A percentile compares a stretch with the other conserved stretches of the same genome.
Conservation (phyloP, 1,284 basidiomycete species). For the Puccinia novopanici region DNA sequence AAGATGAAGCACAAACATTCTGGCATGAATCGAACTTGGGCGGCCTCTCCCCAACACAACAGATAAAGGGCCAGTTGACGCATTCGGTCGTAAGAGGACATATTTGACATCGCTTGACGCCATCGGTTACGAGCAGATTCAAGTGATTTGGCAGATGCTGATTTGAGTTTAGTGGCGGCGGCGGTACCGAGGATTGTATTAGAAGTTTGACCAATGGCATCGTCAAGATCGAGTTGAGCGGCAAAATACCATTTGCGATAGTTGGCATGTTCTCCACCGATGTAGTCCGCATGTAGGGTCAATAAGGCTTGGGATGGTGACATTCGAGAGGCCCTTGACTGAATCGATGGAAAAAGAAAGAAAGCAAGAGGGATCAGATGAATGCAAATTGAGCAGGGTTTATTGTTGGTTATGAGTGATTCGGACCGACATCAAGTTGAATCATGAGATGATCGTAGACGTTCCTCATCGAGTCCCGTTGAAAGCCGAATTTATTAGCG, state of each 20-base stretch:
- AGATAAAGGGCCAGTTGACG: conserved; percentile 94
- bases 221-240: conserved; percentile 96
- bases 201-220: conserved; percentile 88
- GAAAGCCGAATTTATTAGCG: conserved; percentile 98
- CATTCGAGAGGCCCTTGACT: conserved; percentile 91
- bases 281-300: conserved; percentile 97
- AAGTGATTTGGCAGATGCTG: conserved; percentile 74
- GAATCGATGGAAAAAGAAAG: background rate
- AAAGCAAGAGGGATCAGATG: background rate
- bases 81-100: conserved; percentile 96
- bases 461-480: conserved; percentile 72
- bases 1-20: conserved; percentile 99
- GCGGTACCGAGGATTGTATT: conserved; percentile 76
- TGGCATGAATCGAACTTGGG: conserved; percentile 95
- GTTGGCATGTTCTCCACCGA: conserved; percentile 73
- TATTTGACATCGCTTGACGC: conserved; percentile 97
- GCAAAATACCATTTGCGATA: conserved; percentile 87
- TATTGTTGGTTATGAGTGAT: background rate
- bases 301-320: conserved; percentile 90
- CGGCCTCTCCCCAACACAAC: conserved; percentile 97
- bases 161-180: conserved; percentile 60
- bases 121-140: conserved; percentile 85
- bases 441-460: conserved; percentile 98
- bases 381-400: background rate
- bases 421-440: conserved; percentile 70